phyloP scores from a whole-genome alignment of 2,329 filamentous ascomycete genomes.

The Phialophora verrucosa region DNA sequence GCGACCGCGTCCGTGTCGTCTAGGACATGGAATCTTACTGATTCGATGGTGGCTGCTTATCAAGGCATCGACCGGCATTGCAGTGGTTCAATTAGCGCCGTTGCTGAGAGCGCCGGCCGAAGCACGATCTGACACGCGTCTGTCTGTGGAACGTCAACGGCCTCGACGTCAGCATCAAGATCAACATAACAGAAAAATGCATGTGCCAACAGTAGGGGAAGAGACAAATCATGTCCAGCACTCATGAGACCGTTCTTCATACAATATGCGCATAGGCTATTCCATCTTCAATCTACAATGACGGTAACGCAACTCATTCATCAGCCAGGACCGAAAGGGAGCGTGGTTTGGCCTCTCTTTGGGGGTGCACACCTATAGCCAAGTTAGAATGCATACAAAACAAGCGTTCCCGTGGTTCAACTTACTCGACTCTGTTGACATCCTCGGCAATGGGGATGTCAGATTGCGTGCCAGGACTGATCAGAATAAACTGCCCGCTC shows the following conservation, averaged over 20 bases:
- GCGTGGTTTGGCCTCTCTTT: constrained; percentile 51
- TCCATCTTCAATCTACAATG: neutral
- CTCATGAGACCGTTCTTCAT: neutral
- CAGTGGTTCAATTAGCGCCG: neutral
- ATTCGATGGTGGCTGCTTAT: neutral
- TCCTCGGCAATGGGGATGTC: constrained; percentile 54
- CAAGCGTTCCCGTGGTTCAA: constrained; percentile 16
- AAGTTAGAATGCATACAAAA: constrained; percentile 27
- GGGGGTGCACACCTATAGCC: constrained; percentile 50
- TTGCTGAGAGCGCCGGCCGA: neutral
- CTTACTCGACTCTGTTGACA: constrained; percentile 53
- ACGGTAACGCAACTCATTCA: neutral
- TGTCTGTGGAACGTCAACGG: neutral
- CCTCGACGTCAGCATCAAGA: neutral
- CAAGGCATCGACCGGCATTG: neutral
- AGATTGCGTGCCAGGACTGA: constrained; percentile 85
- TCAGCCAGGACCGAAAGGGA: constrained; percentile 43
- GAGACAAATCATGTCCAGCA: neutral
- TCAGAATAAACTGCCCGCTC: constrained; percentile 93
- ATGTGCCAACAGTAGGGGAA: neutral
- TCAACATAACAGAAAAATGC: neutral
- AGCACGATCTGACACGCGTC: neutral
- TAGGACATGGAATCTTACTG: neutral
- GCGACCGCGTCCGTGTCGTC: neutral
- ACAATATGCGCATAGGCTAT: neutral